phyloP scores from a whole-genome alignment of 1,139 yeast genomes.

The Magnusiomyces fungicola region DNA sequence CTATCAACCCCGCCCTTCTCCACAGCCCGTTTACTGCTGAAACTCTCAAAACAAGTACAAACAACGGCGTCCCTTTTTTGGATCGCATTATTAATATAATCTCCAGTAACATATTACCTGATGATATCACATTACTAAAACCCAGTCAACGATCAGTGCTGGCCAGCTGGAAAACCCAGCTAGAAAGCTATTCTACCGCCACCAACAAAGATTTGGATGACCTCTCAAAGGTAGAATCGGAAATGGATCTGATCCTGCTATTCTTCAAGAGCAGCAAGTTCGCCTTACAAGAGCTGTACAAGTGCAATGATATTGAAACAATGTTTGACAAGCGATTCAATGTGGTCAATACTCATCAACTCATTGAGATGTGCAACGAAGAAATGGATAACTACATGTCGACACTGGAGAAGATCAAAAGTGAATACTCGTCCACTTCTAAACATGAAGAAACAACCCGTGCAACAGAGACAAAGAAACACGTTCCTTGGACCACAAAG shows the following conservation, averaged over 20 bases:
- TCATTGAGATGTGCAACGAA: background rate
- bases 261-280: background rate
- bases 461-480: background rate
- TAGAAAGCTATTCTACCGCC: background rate
- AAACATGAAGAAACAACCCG: background rate
- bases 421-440: background rate
- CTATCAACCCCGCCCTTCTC: no score
- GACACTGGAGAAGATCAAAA: background rate
- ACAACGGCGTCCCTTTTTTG: no score
- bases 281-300: background rate
- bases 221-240: background rate
- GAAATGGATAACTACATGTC: constrained; percentile 2
- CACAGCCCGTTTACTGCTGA: no score
- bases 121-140: no score
- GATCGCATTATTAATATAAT: no score
- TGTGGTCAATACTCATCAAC: background rate
- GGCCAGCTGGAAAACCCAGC: no score
- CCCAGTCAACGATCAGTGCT: no score
- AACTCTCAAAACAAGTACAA: no score
- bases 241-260: background rate
- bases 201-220: background rate
- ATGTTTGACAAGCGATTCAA: background rate
- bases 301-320: constrained; percentile 1
- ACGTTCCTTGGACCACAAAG: background rate
- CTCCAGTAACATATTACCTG: no score